Conservation (phyloP, 176 grass and related monocot species). For the Neostapfia colusana region DNA sequence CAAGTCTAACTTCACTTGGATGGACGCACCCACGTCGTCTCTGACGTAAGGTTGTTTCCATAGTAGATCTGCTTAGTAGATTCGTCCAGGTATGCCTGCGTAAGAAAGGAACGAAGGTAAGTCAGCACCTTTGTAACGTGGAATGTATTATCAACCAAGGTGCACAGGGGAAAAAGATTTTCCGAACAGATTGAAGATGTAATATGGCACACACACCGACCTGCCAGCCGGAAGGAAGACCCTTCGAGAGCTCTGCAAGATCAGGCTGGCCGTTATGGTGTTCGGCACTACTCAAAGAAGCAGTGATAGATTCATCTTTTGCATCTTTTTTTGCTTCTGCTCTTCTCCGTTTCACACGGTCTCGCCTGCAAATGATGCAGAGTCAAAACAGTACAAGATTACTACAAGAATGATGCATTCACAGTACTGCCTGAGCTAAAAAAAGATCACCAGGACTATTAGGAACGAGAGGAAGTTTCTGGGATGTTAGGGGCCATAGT, state of each 20-base stretch:
- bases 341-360: not conserved
- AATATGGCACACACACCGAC: slow-evolving; percentile 23
- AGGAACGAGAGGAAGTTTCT: not conserved
- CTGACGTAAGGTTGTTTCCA: slow-evolving; percentile 71
- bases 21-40: slow-evolving; percentile 70
- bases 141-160: not conserved
- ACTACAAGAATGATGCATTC: not conserved
- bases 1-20: slow-evolving; percentile 19
- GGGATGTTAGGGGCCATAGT: not conserved
- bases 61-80: slow-evolving; percentile 82
- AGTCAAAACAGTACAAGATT: not conserved
- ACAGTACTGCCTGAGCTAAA: not conserved
- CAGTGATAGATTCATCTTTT: slow-evolving; percentile 1
- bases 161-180: not conserved
- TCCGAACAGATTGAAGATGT: not conserved
- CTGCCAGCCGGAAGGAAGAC: slow-evolving; percentile 91
- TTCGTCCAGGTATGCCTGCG: slow-evolving; percentile 83
- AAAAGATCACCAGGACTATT: not conserved
- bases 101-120: not conserved
- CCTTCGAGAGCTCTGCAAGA: slow-evolving; percentile 66
- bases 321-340: slow-evolving; percentile 43
- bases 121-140: not conserved
- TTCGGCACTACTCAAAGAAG: not conserved
- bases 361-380: slow-evolving; percentile 11
- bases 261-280: slow-evolving; percentile 55